Percentiles rank a stretch among this genome's conserved stretches.
Evolutionary conservation across 495 filamentous ascomycete species (phyloP).

Genomic region (Penicillium herquei): DNA sequence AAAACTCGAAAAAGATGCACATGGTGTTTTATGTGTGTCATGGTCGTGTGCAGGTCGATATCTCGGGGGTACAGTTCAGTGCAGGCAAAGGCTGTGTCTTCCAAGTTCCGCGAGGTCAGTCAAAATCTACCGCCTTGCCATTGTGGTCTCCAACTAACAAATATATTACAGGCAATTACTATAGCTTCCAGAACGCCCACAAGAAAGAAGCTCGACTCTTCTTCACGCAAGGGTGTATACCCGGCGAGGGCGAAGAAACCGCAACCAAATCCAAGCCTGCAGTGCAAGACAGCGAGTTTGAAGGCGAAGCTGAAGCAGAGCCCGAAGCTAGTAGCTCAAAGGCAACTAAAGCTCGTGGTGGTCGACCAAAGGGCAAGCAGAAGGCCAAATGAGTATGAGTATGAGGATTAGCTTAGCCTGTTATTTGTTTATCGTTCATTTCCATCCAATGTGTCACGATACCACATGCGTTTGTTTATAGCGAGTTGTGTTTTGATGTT

Average conservation of each 20-base stretch:
- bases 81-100: constrained; percentile 85
- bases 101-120: constrained; percentile 90
- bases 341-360: constrained; percentile 29
- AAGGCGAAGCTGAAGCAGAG: constrained; percentile 15
- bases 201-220: constrained; percentile 69
- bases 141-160: not conserved
- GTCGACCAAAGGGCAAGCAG: constrained; percentile 43
- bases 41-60: constrained; percentile 75
- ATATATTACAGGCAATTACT: constrained; percentile 68
- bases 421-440: constrained; percentile 1
- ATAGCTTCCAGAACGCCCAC: constrained; percentile 75
- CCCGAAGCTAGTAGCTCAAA: constrained; percentile 1
- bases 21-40: constrained; percentile 88
- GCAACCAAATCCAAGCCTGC: constrained; percentile 23
- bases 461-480: constrained; percentile 18
- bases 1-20: constrained; percentile 91
- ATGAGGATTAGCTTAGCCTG: not conserved
- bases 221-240: constrained; percentile 77
- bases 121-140: not conserved
- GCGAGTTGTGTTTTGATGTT: constrained; percentile 1
- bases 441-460: constrained; percentile 19
- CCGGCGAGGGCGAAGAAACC: constrained; percentile 30
- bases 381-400: constrained; percentile 24
- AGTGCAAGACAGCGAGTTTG: constrained; percentile 30
- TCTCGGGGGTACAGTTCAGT: constrained; percentile 70